Percentiles rank a stretch among this genome's conserved stretches.
phyloP scores from a whole-genome alignment of 2,329 filamentous ascomycete species.

The Huntiella bhutanensis region DNA sequence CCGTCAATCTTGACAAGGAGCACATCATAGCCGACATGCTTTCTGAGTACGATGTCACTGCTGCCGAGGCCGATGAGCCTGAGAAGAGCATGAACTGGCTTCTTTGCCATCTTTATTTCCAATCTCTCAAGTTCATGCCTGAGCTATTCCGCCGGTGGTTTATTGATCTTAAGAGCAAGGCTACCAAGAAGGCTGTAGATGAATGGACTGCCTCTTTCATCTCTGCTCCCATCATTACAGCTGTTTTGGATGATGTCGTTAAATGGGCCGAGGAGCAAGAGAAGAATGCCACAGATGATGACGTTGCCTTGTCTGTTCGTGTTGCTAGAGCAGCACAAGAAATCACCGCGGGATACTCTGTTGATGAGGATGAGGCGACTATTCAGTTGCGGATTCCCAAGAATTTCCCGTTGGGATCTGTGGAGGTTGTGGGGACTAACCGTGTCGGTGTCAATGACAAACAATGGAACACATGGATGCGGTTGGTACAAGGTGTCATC shows the following conservation, averaged over 20 bases:
- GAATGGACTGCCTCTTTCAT: slow-evolving; percentile 74
- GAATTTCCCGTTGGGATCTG: slow-evolving; percentile 65
- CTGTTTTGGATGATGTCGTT: slow-evolving; percentile 48
- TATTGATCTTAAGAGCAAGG: slow-evolving; percentile 58
- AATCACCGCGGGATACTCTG: slow-evolving; percentile 64
- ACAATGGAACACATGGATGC: slow-evolving; percentile 84
- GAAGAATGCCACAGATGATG: slow-evolving; percentile 24
- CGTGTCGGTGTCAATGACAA: slow-evolving; percentile 76
- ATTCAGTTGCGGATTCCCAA: slow-evolving; percentile 67
- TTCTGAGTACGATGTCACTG: slow-evolving; percentile 30
- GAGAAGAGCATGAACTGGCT: slow-evolving; percentile 55
- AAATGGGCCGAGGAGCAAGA: slow-evolving; percentile 43
- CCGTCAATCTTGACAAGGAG: slow-evolving; percentile 54
- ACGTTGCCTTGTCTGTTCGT: slow-evolving; percentile 45
- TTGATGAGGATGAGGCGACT: slow-evolving; percentile 70
- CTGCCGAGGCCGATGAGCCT: slow-evolving; percentile 43
- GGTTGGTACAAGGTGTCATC: slow-evolving; percentile 78
- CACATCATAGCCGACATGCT: slow-evolving; percentile 40
- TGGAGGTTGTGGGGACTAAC: slow-evolving; percentile 57
- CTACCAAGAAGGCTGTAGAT: slow-evolving; percentile 63
- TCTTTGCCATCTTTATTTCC: slow-evolving; percentile 69
- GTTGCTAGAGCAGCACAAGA: slow-evolving; percentile 54
- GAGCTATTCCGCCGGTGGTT: slow-evolving; percentile 72
- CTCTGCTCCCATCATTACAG: slow-evolving; percentile 48
- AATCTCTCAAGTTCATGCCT: slow-evolving; percentile 57